A percentile compares a stretch with the other conserved stretches of the same genome.
Evolutionary conservation across 148 eudicot species (phyloP).

Genomic region (Camellia lanceoleosa): DNA sequence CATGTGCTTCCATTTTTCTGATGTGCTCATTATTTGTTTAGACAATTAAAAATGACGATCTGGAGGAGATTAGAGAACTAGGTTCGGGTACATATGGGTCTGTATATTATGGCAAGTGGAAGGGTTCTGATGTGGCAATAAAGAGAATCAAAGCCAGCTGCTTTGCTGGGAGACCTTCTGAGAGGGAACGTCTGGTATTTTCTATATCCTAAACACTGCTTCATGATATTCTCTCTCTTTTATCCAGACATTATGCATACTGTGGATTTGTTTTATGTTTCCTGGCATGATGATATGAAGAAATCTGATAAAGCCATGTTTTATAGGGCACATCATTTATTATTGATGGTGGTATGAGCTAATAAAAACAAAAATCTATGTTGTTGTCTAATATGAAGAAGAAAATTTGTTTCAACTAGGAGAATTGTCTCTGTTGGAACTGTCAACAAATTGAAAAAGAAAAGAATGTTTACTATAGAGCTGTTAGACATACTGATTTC

Average conservation of each 20-base stretch:
- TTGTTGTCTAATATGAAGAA: background rate
- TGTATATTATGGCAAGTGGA: constrained; percentile 96
- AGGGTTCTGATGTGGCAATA: constrained; percentile 96
- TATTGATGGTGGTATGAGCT: background rate
- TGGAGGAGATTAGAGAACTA: constrained; percentile 87
- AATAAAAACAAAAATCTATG: background rate
- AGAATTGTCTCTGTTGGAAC: background rate
- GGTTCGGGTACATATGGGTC: constrained; percentile 97
- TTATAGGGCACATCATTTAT: background rate
- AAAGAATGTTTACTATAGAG: background rate
- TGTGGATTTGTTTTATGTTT: background rate
- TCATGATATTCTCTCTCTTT: background rate
- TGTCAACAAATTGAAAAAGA: background rate
- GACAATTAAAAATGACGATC: constrained; percentile 85
- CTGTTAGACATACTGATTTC: background rate
- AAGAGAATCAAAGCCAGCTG: constrained; percentile 98
- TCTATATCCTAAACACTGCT: background rate
- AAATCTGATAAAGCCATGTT: background rate
- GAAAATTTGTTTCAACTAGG: background rate
- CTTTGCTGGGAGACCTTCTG: constrained; percentile 93
- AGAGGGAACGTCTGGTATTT: constrained; percentile 87
- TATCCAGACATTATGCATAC: background rate
- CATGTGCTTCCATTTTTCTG: constrained; percentile 10
- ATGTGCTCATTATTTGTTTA: constrained; percentile 20
- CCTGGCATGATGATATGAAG: background rate